Base-by-base conservation (phyloP, 1,284 basidiomycete species). In the Cryptococcus neoformans region DNA sequence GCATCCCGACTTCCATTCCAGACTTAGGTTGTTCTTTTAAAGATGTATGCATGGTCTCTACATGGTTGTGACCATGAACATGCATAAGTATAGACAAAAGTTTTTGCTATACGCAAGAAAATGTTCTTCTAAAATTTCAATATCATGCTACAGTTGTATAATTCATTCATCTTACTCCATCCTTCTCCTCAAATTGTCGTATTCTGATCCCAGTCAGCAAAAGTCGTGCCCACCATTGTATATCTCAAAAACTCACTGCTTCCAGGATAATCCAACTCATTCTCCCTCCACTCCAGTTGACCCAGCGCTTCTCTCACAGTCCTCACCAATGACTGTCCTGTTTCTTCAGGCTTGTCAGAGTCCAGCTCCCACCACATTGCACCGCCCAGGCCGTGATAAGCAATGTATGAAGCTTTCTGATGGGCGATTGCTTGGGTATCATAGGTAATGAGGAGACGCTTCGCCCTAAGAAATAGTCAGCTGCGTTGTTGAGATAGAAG, bases 401-500 rank as follows among this genome's bases (percentile, higher is more conserved):
- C 78, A 63, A 92, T 85, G 68, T 92, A 95, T 56, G 87, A 80
- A 2, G 87, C 84, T 79, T 97, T 97, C 63, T 83, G 75, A 36
- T 77, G 79, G 44, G 85, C 85, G 62, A 92, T 86, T 60, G 84
- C 78, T 2, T 87, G 87, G 0, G 85, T 87, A 69, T 97, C 92
- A 76, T 93, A 95, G 5, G 86, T 87, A 49, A 94, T 85, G 54
- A 80, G 72, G 39, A 80, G 75, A n/a, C 74, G 58, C 49, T 72
- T 65, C 8, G 21, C 21, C 21, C 21, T 21, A 21, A 21, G 21
- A 21, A 21, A 21, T 21, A 21, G 21, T 21, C 21, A 21, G 21
- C 21, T 21, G 21, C 21, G 21, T 21, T 21, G 21, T 21, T 21
- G 21, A 21, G 21, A 21, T 21, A 21, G 21, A 21, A 21, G 21